Conservation (phyloP, 202 grass and related monocot species). For the Bolboschoenoplectus hybrid region DNA sequence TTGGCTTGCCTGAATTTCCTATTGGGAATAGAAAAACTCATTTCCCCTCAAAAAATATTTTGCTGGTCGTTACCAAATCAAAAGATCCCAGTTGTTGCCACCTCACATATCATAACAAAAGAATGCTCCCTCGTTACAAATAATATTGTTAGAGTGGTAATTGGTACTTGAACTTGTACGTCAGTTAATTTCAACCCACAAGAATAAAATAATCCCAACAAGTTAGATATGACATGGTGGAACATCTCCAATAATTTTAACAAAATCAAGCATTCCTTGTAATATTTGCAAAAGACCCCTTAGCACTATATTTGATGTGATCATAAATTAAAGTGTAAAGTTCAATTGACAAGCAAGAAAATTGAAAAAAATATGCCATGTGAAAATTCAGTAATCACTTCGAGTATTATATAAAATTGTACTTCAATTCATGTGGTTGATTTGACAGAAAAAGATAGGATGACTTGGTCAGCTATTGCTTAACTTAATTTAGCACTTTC, state of each 20-base stretch:
- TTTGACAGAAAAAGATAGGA: neutral
- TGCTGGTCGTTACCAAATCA: neutral
- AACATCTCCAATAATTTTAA: neutral
- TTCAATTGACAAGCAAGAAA: neutral
- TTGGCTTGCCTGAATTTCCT: conserved; percentile 17
- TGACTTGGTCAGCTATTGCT: neutral
- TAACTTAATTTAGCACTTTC: neutral
- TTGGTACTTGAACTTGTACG: neutral
- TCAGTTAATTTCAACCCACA: neutral
- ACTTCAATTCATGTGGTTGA: neutral
- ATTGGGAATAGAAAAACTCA: neutral
- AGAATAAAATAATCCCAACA: neutral
- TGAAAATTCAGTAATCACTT: neutral
- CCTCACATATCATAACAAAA: neutral
- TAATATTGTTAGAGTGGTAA: neutral
- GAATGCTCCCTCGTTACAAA: neutral
- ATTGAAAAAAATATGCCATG: neutral
- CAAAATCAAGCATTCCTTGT: neutral
- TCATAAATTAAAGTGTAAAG: neutral
- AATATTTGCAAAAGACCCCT: neutral
- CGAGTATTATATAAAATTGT: neutral
- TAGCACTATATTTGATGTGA: neutral
- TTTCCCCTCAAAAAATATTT: neutral
- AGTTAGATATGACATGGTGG: neutral
- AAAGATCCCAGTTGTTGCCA: neutral